Conservation (phyloP, 108 stramenopile species). For the Cyclotella choctawhatcheeana region DNA sequence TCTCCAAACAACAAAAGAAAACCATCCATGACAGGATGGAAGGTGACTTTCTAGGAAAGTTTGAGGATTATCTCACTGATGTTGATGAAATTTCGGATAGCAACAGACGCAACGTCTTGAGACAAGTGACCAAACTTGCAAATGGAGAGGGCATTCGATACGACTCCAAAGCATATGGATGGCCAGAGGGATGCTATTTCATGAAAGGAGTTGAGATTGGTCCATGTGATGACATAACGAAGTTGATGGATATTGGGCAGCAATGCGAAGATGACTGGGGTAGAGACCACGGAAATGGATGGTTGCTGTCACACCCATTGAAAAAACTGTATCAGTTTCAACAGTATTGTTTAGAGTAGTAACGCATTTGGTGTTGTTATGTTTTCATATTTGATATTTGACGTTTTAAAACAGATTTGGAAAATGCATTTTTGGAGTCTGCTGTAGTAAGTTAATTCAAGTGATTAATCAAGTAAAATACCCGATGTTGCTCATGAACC, state of each 20-base stretch:
- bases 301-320: conserved; percentile 74
- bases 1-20: conserved; percentile 26
- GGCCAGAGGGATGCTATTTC: conserved; percentile 64
- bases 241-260: conserved; percentile 58
- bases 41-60: conserved; percentile 46
- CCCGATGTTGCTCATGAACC: too few relatives aligned
- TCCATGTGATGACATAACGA: conserved; percentile 56
- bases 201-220: conserved; percentile 53
- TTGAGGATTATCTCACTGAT: conserved; percentile 43
- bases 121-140: conserved; percentile 65
- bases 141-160: conserved; percentile 71
- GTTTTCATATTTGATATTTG: too few relatives aligned
- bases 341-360: conserved; percentile 54
- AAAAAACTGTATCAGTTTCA: conserved; percentile 77
- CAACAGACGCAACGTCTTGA: conserved; percentile 63
- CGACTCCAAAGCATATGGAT: conserved; percentile 58
- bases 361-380: too few relatives aligned
- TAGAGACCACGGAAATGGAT: conserved; percentile 79
- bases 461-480: too few relatives aligned
- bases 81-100: conserved; percentile 42
- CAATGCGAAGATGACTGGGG: conserved; percentile 72
- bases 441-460: too few relatives aligned
- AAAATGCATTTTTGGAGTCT: too few relatives aligned
- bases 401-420: too few relatives aligned
- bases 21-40: conserved; percentile 25